Evolutionary conservation across 257 asterid species (phyloP).

Genomic region (Solanum pinnatisectum): DNA sequence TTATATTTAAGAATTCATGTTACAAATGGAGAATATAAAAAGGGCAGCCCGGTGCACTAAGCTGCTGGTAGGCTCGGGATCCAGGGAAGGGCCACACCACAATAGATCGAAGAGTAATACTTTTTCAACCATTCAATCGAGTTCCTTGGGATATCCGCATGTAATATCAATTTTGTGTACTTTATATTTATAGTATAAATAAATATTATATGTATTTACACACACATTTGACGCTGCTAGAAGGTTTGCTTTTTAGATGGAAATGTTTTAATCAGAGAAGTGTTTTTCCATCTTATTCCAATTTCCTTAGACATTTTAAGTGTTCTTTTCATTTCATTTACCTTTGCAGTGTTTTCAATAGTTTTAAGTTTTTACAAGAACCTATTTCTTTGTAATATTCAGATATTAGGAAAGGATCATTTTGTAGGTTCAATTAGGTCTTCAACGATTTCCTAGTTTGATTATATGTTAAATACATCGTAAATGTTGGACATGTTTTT

Average conservation of each 20-base stretch:
- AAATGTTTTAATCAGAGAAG: not conserved
- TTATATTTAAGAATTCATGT: not conserved
- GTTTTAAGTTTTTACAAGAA: not conserved
- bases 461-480: not conserved
- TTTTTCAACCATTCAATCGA: not conserved
- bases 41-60: not conserved
- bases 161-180: not conserved
- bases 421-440: not conserved
- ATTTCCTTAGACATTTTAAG: not conserved
- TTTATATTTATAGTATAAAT: not conserved
- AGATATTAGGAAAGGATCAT: not conserved
- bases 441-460: not conserved
- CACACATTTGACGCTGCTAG: not conserved
- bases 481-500: not conserved
- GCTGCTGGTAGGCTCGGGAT: not conserved
- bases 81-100: not conserved
- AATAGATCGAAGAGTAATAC: not conserved
- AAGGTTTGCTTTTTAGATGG: not conserved
- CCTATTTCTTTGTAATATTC: not conserved
- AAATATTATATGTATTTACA: not conserved
- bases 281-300: not conserved
- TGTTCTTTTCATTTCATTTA: not conserved
- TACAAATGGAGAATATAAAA: not conserved
- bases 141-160: not conserved
- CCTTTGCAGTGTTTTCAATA: not conserved